These are phyloP conservation scores for Bruguiera parviflora DNA, from an alignment of 345 rosid genomes.

Conservation along the genomic window DNA sequence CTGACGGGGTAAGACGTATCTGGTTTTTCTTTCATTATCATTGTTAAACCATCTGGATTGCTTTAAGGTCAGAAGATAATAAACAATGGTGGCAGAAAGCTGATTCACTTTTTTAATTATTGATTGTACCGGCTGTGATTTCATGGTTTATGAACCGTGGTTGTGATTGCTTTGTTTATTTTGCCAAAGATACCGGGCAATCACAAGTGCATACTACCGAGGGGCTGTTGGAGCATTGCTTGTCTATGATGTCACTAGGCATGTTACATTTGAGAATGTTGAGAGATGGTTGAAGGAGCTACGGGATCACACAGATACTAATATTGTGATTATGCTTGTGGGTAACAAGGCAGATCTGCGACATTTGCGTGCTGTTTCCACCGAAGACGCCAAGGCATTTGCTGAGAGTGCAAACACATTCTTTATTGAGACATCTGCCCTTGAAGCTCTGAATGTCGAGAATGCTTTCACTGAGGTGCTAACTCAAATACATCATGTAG, in stretches of 20 bases:
- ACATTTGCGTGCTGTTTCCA: slow-evolving; percentile 72
- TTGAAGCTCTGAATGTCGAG: slow-evolving; percentile 79
- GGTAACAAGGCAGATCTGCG: slow-evolving; percentile 93
- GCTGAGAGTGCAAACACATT: slow-evolving; percentile 68
- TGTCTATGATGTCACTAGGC: slow-evolving; percentile 81
- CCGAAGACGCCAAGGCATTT: slow-evolving; percentile 60
- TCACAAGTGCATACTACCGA: slow-evolving; percentile 86
- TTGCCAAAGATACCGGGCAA: slow-evolving; percentile 66
- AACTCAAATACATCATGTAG: slow-evolving; percentile 69
- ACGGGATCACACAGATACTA: slow-evolving; percentile 75
- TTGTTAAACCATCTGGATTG: no score
- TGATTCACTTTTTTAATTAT: neutral
- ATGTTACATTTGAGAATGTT: slow-evolving; percentile 77
- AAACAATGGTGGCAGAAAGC: no score
- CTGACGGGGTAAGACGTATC: no score
- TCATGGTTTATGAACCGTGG: slow-evolving; percentile 1
- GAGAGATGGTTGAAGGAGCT: slow-evolving; percentile 93
- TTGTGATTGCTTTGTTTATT: slow-evolving; percentile 8
- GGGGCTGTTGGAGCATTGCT: slow-evolving; percentile 87
- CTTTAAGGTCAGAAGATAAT: no score
- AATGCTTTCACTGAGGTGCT: slow-evolving; percentile 79
- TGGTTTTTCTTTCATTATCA: no score
- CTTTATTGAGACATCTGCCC: slow-evolving; percentile 90
- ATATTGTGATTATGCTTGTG: slow-evolving; percentile 84
- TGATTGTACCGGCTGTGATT: neutral